These are phyloP conservation scores for Verticillium klebahnii DNA, from an alignment of 2,329 filamentous ascomycete genomes.

Conservation along the genomic window DNA sequence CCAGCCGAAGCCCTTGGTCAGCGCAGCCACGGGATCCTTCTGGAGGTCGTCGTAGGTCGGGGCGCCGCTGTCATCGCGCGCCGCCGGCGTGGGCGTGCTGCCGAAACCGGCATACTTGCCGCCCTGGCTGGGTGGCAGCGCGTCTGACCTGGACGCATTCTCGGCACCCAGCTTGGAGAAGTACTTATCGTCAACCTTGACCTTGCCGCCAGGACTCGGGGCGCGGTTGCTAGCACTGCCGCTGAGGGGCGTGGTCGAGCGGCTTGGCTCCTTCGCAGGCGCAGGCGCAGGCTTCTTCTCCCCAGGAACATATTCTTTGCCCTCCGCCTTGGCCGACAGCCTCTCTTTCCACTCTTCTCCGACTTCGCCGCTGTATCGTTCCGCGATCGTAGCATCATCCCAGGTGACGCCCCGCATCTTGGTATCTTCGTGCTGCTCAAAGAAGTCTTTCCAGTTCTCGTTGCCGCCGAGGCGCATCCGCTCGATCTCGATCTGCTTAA, in stretches of 20 bases:
- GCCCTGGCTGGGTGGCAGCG: conserved; percentile 80
- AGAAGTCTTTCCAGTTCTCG: conserved; percentile 80
- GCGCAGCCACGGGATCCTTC: conserved; percentile 79
- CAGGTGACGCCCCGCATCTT: conserved; percentile 66
- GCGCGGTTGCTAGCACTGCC: conserved; percentile 31
- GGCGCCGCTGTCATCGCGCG: conserved; percentile 39
- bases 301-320: conserved; percentile 74
- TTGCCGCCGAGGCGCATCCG: conserved; percentile 94
- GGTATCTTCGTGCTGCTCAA: conserved; percentile 66
- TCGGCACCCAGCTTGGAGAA: conserved; percentile 81
- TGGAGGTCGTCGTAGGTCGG: conserved; percentile 84
- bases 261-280: conserved; percentile 29
- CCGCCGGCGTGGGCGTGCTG: conserved; percentile 59
- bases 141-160: conserved; percentile 71
- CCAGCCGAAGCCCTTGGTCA: conserved; percentile 94
- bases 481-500: conserved; percentile 88
- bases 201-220: conserved; percentile 41
- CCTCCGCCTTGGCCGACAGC: conserved; percentile 81
- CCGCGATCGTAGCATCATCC: conserved; percentile 84
- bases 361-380: conserved; percentile 83
- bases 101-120: conserved; percentile 93
- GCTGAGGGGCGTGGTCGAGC: conserved; percentile 36
- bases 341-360: conserved; percentile 96
- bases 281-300: conserved; percentile 48
- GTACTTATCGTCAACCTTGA: conserved; percentile 77